Conservation (phyloP, 225 moss, liverwort and hornwort genomes). For the Ulota crispa region DNA sequence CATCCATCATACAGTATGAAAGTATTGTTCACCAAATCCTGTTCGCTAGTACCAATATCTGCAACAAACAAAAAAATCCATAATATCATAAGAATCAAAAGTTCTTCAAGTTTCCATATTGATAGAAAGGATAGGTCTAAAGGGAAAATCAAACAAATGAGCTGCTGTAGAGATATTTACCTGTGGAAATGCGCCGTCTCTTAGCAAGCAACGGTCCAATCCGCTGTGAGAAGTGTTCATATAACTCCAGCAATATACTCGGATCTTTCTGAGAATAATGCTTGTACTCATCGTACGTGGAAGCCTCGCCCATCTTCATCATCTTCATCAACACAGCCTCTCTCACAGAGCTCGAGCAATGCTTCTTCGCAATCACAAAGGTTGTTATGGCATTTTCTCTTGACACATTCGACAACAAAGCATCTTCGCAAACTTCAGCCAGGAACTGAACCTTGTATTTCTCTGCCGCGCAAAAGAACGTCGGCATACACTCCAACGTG, state of each 20-base stretch:
- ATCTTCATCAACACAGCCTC: slow-evolving; percentile 59
- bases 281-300: slow-evolving; percentile 64
- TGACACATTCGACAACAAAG: slow-evolving; percentile 53
- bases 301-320: slow-evolving; percentile 62
- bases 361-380: slow-evolving; percentile 54
- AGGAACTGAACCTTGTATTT: slow-evolving; percentile 63
- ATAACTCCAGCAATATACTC: slow-evolving; percentile 58
- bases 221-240: slow-evolving; percentile 61
- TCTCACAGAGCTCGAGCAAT: slow-evolving; percentile 51
- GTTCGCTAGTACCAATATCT: slow-evolving; percentile 65
- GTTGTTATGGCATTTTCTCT: slow-evolving; percentile 55
- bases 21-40: slow-evolving; percentile 57
- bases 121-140: not conserved
- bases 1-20: slow-evolving; percentile 58
- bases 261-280: slow-evolving; percentile 64
- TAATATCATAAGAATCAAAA: slow-evolving; percentile 11
- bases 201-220: slow-evolving; percentile 65
- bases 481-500: slow-evolving; percentile 55
- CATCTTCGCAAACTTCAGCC: slow-evolving; percentile 59
- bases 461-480: slow-evolving; percentile 63
- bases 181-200: slow-evolving; percentile 58
- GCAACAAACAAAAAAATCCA: slow-evolving; percentile 16
- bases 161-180: slow-evolving; percentile 16
- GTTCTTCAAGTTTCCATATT: not conserved
- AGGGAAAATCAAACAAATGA: not conserved